Evolutionary conservation across 805 yeast species (phyloP).

Genomic region (Priceomyces melissophilus): DNA sequence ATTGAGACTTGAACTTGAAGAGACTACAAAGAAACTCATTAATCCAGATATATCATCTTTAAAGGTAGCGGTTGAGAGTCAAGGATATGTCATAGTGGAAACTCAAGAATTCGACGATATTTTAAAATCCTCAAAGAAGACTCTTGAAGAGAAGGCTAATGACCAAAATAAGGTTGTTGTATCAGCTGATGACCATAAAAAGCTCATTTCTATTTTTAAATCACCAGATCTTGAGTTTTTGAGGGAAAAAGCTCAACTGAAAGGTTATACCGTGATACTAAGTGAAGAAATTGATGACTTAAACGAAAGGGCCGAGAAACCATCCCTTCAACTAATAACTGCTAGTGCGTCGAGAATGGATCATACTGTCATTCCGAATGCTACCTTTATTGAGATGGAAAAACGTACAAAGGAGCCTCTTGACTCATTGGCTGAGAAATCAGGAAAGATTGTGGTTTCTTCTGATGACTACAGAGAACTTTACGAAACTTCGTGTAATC

Average conservation of each 20-base stretch:
- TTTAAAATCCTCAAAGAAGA: conserved; percentile 5
- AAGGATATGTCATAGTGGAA: conserved; percentile 7
- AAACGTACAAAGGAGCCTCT: conserved; percentile 32
- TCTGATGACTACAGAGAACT: conserved; percentile 12
- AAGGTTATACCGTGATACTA: conserved; percentile 11
- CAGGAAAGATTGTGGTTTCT: conserved; percentile 28
- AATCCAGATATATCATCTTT: conserved; percentile 6
- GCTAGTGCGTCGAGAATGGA: conserved; percentile 15
- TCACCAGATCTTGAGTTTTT: not conserved
- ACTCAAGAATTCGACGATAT: conserved; percentile 1
- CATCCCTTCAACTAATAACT: conserved; percentile 20
- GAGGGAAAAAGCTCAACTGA: not conserved
- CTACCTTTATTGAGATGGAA: conserved; percentile 22
- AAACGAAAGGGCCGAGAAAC: conserved; percentile 13
- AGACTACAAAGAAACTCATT: not conserved
- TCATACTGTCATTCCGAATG: conserved; percentile 15
- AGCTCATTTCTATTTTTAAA: not conserved
- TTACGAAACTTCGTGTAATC: conserved; percentile 12
- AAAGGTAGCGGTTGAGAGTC: conserved; percentile 4
- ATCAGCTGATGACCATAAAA: conserved; percentile 6
- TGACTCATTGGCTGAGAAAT: conserved; percentile 31
- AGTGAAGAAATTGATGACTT: conserved; percentile 15
- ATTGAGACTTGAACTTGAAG: conserved; percentile 6
- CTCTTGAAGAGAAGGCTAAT: not conserved
- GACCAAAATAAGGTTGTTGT: not conserved